Base-by-base conservation (phyloP, 257 asterid genomes). In the Thymus quinquecostatus region DNA sequence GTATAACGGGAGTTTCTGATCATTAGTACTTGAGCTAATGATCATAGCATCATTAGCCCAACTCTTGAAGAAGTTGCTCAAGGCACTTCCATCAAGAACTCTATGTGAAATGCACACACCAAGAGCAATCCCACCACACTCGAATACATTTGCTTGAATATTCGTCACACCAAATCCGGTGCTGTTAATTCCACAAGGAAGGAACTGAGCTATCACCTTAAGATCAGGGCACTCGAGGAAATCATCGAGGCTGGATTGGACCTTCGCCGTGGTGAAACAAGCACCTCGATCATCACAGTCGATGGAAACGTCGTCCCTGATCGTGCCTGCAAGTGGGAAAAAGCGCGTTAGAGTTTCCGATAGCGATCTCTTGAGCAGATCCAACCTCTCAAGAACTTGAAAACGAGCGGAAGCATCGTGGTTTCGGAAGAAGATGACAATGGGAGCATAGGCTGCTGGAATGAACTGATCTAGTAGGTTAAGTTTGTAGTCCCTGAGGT, bases 71-170 rank as follows among this genome's bases (percentile, higher is more conserved):
- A 92, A 92, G 29, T 74, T 73, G 72, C 86, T 74, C 30, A 89
- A 71, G 3, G 86, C 89, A 55, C 81, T 54, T 40, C 97, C 97
- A 68, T 92, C 97, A 21, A 89, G 84, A 79, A 87, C 67, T 68
- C 70, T 84, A 33, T 92, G 96, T 0, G 96, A 83, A 45, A 92
- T 72, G 56, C 96, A 86, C 12, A 89, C 11, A 1, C 92, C 96
- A 40, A 92, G 73, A 5, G 96, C 87, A 11, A 92, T 81, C 30
- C 96, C 97, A 48, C 97, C 97, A 10, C 97, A 92, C 51, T 81
- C 79, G 36, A 89, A 89, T 5, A 66, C 54, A 68, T 60, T 92
- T 0, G 83, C 83, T 64, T 89, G 96, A n/a, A 92, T 61, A 47
- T 86, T 92, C 0, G 96, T 78, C 59, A 83, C 86, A 2, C 45